Evolutionary conservation across 2,329 filamentous ascomycete species (phyloP).

Genomic region (Cercospora janseana): DNA sequence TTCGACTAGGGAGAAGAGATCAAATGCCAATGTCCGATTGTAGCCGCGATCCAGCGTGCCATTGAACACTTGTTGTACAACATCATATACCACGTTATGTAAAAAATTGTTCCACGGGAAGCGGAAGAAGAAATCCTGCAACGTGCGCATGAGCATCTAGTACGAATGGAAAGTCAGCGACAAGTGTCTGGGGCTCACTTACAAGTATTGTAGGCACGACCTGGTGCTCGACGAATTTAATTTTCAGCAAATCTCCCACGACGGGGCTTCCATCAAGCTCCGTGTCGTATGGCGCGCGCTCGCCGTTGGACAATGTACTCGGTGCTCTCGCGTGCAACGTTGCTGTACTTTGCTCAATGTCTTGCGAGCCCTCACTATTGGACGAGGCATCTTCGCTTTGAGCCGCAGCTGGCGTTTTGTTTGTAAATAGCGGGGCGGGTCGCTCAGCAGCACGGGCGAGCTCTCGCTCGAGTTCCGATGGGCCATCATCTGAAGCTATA

Average conservation of each 20-base stretch:
- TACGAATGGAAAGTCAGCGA: not conserved
- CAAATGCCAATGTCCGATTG: slow-evolving; percentile 84
- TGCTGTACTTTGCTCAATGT: slow-evolving; percentile 35
- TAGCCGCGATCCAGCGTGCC: slow-evolving; percentile 95
- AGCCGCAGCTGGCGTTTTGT: slow-evolving; percentile 34
- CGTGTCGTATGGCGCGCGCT: slow-evolving; percentile 51
- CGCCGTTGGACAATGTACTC: slow-evolving; percentile 24
- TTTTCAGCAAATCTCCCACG: slow-evolving; percentile 91
- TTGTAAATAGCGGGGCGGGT: slow-evolving; percentile 63
- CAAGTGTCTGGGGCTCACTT: slow-evolving; percentile 42
- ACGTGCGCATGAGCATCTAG: slow-evolving; percentile 12
- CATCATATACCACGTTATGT: slow-evolving; percentile 98
- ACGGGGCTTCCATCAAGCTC: slow-evolving; percentile 68
- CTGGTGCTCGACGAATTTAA: slow-evolving; percentile 89
- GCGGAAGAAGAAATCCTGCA: slow-evolving; percentile 90
- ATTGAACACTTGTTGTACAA: slow-evolving; percentile 98
- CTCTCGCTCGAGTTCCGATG: slow-evolving; percentile 35
- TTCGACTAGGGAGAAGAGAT: slow-evolving; percentile 62
- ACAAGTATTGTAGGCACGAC: slow-evolving; percentile 95
- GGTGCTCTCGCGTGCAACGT: slow-evolving; percentile 33
- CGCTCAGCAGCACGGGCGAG: slow-evolving; percentile 60
- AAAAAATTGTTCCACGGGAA: slow-evolving; percentile 99
- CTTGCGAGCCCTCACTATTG: slow-evolving; percentile 20
- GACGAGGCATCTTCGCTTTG: slow-evolving; percentile 7
- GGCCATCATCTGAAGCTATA: slow-evolving; percentile 34